phyloP scores from a whole-genome alignment of 768 basidiomycete genomes.

The Butyriboletus loyo region DNA sequence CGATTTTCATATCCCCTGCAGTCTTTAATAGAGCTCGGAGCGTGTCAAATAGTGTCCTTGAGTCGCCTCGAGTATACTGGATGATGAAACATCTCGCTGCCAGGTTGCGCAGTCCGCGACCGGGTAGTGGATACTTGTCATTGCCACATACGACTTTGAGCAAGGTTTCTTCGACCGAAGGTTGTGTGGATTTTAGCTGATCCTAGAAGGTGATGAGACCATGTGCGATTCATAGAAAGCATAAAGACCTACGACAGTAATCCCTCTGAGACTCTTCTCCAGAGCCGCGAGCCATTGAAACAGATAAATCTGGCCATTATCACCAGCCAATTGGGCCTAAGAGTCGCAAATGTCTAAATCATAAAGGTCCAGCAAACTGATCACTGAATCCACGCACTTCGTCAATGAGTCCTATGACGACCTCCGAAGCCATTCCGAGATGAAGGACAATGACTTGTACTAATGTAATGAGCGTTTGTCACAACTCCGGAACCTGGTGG shows the following conservation, averaged over 20 bases:
- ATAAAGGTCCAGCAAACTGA: neutral
- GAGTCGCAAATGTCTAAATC: constrained; percentile 11
- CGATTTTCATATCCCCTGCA: constrained; percentile 68
- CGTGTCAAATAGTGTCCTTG: constrained; percentile 82
- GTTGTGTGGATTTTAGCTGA: constrained; percentile 61
- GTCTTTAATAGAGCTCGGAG: constrained; percentile 74
- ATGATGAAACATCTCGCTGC: constrained; percentile 73
- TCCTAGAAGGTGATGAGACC: constrained; percentile 42
- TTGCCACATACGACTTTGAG: constrained; percentile 66
- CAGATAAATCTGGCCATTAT: constrained; percentile 78
- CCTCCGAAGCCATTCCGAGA: constrained; percentile 26
- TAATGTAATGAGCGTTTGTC: neutral
- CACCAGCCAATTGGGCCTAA: constrained; percentile 66
- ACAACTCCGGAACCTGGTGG: constrained; percentile 4
- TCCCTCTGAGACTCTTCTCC: constrained; percentile 53
- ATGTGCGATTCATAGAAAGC: neutral
- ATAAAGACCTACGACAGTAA: constrained; percentile 47
- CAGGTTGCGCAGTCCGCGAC: constrained; percentile 79
- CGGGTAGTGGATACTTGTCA: constrained; percentile 74
- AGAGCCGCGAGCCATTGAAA: constrained; percentile 78
- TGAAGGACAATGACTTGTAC: neutral
- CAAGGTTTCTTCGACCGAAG: constrained; percentile 57
- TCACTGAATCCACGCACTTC: constrained; percentile 25
- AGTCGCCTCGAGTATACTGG: constrained; percentile 79
- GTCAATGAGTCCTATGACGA: constrained; percentile 27